Conservation (phyloP, 768 basidiomycete genomes). For the Russula vinacea region DNA sequence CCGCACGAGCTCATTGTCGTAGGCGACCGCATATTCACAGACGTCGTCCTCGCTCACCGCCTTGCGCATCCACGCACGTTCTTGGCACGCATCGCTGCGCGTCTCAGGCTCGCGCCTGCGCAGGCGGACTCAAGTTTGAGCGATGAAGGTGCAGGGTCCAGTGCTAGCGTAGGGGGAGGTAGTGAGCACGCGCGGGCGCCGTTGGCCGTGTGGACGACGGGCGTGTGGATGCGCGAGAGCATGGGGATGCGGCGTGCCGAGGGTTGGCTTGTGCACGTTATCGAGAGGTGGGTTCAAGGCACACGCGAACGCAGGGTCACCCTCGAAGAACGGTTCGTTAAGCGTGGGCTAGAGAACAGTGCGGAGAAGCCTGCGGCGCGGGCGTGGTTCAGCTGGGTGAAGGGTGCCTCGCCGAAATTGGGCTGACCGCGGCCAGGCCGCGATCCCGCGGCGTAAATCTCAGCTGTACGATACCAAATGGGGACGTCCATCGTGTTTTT, state of each 20-base stretch:
- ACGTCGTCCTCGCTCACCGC: conserved; percentile 81
- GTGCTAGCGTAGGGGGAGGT: conserved; percentile 20
- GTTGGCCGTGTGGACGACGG: conserved; percentile 66
- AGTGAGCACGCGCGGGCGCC: conserved; percentile 41
- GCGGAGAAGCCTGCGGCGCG: background rate
- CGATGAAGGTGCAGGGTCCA: background rate
- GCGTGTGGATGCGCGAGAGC: conserved; percentile 65
- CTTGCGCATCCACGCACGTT: conserved; percentile 41
- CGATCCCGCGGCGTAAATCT: background rate
- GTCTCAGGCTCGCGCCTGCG: background rate
- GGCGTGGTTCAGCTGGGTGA: conserved; percentile 20
- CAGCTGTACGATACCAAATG: background rate
- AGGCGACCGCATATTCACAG: conserved; percentile 91
- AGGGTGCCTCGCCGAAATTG: background rate
- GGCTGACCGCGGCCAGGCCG: background rate
- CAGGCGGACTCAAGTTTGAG: background rate
- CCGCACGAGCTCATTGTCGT: conserved; percentile 74
- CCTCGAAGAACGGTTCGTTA: conserved; percentile 30
- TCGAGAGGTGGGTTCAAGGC: conserved; percentile 41
- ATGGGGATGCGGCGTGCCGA: conserved; percentile 62
- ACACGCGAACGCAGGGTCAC: conserved; percentile 20
- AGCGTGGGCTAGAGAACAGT: conserved; percentile 12
- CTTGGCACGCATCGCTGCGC: conserved; percentile 11
- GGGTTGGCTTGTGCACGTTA: conserved; percentile 45
- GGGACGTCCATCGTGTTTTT: background rate